Evolutionary conservation across 495 filamentous ascomycete species (phyloP), one percentile per base, ranked within the genome.

Genomic region (Xylaria sp.): DNA sequence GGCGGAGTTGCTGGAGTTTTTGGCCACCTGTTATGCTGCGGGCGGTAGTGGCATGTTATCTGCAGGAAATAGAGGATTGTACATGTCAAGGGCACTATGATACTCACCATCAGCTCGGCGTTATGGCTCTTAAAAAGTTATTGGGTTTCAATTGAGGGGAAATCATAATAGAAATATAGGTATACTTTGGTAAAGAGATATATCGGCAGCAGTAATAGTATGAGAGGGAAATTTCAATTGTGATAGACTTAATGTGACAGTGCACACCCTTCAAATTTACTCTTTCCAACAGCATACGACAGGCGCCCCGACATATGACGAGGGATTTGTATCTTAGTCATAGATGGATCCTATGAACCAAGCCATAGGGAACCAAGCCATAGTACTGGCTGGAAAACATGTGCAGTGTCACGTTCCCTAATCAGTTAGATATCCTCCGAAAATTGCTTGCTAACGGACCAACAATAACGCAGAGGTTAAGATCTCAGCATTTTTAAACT

Each of bases 111-210:
- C 26, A 70, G 68, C 68, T 52, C 59, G 68, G 68, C 68, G 68
- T 70, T 70, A 40, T 53, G 59, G 58, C 43, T 41, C 17, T 26
- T 69, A 70, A 70, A 70, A 69, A 69, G 67, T 44, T 69, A 35
- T 48, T 4, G 3, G 26, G 35, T 50, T 26, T 37, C 19, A 29
- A 37, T 33, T 29, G 31, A 21, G 31, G 37, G 14, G 31, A 1
- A 12, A 52, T 62, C 44, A 53, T 61, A 35, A 26, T 62, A 37
- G 67, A 57, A 8, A 37, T 19, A 41, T 19, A 19, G 53, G 19
- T 41, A 40, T 40, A 15, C 12, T 19, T 29, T 24, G 15, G n/a
- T 11, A 55, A 44, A 55, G 37, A 33, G 31, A 31, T 31, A 17
- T 8, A 15, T 55, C 33, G 19, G 24, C 41, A 37, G n/a, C 50